Conservation (phyloP, 306 rosid species). For the Quercus variabilis region DNA sequence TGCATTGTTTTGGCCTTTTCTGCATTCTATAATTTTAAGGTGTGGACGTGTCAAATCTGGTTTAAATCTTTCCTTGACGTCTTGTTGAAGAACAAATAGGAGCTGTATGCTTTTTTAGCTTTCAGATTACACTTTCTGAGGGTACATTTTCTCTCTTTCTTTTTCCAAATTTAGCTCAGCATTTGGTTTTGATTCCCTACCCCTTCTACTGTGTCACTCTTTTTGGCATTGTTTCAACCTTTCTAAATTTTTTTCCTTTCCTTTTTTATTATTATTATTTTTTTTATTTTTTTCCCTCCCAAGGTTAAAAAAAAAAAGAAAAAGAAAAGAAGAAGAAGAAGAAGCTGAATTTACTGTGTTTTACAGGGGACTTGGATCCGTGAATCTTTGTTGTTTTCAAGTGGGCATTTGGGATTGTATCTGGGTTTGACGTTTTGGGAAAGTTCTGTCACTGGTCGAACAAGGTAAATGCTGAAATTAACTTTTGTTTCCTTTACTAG, state of each 20-base stretch:
- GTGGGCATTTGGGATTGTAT: conserved; percentile 24
- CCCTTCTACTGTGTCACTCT: conserved; percentile 63
- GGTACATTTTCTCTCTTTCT: not conserved
- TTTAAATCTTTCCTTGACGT: conserved; percentile 11
- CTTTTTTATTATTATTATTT: too few species aligned
- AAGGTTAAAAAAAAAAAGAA: not conserved
- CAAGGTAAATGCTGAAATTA: conserved; percentile 40
- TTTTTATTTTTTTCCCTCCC: not conserved
- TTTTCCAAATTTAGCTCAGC: conserved; percentile 30
- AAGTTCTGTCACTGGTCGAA: conserved; percentile 15
- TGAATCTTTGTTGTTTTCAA: conserved; percentile 15
- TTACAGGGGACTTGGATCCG: conserved; percentile 49
- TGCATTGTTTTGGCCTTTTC: conserved; percentile 18
- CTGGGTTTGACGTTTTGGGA: conserved; percentile 27
- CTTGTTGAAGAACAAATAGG: conserved; percentile 22
- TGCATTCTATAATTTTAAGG: conserved; percentile 24
- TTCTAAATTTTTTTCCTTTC: not conserved
- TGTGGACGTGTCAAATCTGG: conserved; percentile 9
- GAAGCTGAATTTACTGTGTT: conserved; percentile 42
- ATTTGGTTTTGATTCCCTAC: conserved; percentile 51
- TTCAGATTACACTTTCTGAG: not conserved
- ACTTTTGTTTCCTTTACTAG: conserved; percentile 9
- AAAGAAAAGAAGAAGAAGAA: not conserved
- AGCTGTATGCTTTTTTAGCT: not conserved
- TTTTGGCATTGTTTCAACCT: conserved; percentile 47